A percentile compares a stretch with the other conserved stretches of the same genome.
These are phyloP conservation scores for Hysterangium stoloniferum DNA, from an alignment of 768 basidiomycete species.

Conservation along the genomic window DNA sequence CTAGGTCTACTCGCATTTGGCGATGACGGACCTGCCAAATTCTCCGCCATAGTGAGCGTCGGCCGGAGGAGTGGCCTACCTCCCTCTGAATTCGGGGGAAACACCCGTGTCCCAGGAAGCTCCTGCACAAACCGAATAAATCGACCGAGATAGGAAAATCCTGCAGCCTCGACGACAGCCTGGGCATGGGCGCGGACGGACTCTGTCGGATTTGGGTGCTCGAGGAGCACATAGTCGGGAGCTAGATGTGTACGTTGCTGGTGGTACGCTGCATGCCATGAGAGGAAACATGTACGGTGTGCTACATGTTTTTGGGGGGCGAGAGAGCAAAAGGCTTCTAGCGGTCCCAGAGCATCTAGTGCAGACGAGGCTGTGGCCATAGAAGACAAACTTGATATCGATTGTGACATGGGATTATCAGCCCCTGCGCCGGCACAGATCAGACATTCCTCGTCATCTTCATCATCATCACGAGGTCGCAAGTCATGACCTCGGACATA, in stretches of 20 bases:
- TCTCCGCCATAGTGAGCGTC: conserved; percentile 1
- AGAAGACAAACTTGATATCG: conserved; percentile 13
- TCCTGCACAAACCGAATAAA: conserved; percentile 6
- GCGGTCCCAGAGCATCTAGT: conserved; percentile 13
- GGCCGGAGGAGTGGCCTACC: neutral
- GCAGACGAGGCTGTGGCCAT: conserved; percentile 3
- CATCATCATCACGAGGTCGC: conserved; percentile 2
- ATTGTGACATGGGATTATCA: conserved; percentile 13
- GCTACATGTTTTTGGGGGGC: conserved; percentile 20
- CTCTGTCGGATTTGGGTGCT: conserved; percentile 2
- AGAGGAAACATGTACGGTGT: conserved; percentile 18
- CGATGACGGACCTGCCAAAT: conserved; percentile 2
- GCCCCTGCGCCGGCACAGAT: conserved; percentile 19
- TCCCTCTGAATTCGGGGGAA: neutral
- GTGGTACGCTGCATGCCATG: conserved; percentile 18
- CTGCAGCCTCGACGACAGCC: conserved; percentile 14
- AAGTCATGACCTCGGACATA: neutral
- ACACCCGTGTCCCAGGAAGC: neutral
- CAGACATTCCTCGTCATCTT: conserved; percentile 18
- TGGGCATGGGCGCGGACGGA: conserved; percentile 9
- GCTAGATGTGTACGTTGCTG: conserved; percentile 12
- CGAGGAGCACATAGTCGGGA: conserved; percentile 6
- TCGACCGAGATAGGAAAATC: conserved; percentile 10
- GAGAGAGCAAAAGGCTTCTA: conserved; percentile 19
- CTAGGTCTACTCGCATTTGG: neutral